Percentiles rank a stretch among this genome's conserved stretches.
Conservation (phyloP, 441 rosid genomes). For the Arabidopsis hybrid region DNA sequence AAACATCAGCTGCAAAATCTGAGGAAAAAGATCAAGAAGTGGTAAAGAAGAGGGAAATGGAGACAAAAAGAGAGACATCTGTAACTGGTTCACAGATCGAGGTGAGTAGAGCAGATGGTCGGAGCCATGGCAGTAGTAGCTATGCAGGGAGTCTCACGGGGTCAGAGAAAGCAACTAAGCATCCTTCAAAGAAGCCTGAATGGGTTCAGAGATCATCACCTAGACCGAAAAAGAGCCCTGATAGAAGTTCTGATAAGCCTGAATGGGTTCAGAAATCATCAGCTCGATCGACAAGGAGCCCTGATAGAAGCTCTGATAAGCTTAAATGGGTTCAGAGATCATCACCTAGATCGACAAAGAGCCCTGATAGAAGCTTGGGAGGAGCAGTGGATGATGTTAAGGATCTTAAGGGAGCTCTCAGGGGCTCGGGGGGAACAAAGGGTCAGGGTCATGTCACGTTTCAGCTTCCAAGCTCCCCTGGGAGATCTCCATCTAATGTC, state of each 20-base stretch:
- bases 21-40: constrained; percentile 36
- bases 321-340: constrained; percentile 29
- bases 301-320: constrained; percentile 22
- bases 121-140: constrained; percentile 17
- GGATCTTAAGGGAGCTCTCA: constrained; percentile 44
- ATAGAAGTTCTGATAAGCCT: constrained; percentile 28
- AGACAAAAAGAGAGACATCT: constrained; percentile 20
- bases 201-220: constrained; percentile 40
- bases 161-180: constrained; percentile 28
- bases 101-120: constrained; percentile 1
- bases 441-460: constrained; percentile 43
- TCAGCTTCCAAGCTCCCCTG: constrained; percentile 40
- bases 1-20: constrained; percentile 6
- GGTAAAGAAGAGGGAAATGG: neutral
- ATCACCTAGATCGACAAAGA: constrained; percentile 30
- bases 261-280: constrained; percentile 29
- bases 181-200: constrained; percentile 29
- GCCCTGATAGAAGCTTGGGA: constrained; percentile 16
- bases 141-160: constrained; percentile 17
- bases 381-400: constrained; percentile 20
- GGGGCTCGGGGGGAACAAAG: constrained; percentile 27
- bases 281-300: constrained; percentile 22
- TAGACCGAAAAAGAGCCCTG: constrained; percentile 22
- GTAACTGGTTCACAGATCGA: constrained; percentile 5
- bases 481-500: constrained; percentile 22